Evolutionary conservation across 805 yeast genomes (phyloP), one percentile per base, ranked within the genome.

Genomic region (Hagleromyces aurorensis): DNA sequence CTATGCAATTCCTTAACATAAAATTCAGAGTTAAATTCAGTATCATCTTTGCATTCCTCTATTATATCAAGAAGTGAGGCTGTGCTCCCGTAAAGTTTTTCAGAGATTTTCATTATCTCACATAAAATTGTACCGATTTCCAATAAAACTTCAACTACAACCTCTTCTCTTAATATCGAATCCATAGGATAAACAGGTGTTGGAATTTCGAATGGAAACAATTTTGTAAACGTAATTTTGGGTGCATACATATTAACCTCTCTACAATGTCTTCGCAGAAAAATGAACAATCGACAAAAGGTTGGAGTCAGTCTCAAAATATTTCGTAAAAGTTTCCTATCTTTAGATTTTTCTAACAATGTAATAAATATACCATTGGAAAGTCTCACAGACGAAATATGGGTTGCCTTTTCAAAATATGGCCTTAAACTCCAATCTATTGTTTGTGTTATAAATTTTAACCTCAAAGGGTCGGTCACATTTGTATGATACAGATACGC

Each of bases 161-260:
- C 61, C 40, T 75, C 81, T 38, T 78, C 82, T 38, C 74, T 72
- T 12, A 82, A 80, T 24, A 76, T 64, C 0, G 93, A 78, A 48
- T 85, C 94, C 41, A 81, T 70, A 0, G 87, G 73, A 17, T 65
- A 46, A 23, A 73, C 77, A 27, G 59, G 57, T 47, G 78, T 77
- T 11, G 94, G 94, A 45, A 69, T 72, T 10, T 58, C 53, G 16
- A 65, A 63, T 6, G 91, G 94, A 61, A 84, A 86, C 22, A 83
- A 57, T 16, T 64, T 66, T 0, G 84, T 76, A 47, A 77, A 80
- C 0, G 74, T 67, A 58, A 84, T 69, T 55, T 70, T 75, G 19
- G 75, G 70, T 35, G 65, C 67, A 55, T 71, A 70, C 30, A 63
- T 60, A 9, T 45, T 48, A 15, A 45, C 40, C 11, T 41, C 50